Base-by-base conservation (phyloP, 1,139 yeast species). In the Zhuliangozyma parablackwelliae region DNA sequence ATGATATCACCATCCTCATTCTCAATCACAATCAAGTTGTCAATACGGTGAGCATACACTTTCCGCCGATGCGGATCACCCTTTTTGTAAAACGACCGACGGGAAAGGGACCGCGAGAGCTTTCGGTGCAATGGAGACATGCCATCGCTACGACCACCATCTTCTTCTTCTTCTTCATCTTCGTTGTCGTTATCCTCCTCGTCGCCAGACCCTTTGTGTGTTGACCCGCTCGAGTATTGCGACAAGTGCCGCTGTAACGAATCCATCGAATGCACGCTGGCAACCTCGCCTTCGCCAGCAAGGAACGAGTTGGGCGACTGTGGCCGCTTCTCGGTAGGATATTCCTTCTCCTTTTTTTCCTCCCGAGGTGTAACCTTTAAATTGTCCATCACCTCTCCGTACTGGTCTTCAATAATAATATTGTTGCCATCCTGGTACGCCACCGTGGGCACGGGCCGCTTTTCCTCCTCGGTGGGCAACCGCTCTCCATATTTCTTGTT, bases 1-100 rank as follows among this genome's bases (percentile, higher is more conserved):
- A 92, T 69, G 40, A 92, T 79, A 49, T 92, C 97, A 47, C 98
- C 98, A 28, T 89, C 96, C 33, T 78, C 88, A 53, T 89, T 86
- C 58, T 92, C 98, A 45, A 92, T 82, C 42, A 89, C 72, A 40
- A 92, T 77, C 44, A 81, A 70, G 53, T 88, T 79, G 53, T 82
- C 95, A 34, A 69, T 55, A 54, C 68, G 73, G 51, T 69, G 72
- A 7, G 75, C 75, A 52, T 45, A 69, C 9, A 66, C 69, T 45
- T 63, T 66, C 23, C 62, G 55, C 33, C 56, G 64, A 26, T 40
- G 29, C 21, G 49, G 50, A 8, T 65, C 61, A 41, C 60, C 69
- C 32, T 47, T 49, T 45, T 60, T 66, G 30, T 50, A 59, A 41
- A 54, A 60, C 11, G 58, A 26, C 20, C 38, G 34, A 62, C 41